Evolutionary conservation across 305 asterid species (phyloP), one percentile per base, ranked within the genome.

Genomic region (Fraxinus paxiana): DNA sequence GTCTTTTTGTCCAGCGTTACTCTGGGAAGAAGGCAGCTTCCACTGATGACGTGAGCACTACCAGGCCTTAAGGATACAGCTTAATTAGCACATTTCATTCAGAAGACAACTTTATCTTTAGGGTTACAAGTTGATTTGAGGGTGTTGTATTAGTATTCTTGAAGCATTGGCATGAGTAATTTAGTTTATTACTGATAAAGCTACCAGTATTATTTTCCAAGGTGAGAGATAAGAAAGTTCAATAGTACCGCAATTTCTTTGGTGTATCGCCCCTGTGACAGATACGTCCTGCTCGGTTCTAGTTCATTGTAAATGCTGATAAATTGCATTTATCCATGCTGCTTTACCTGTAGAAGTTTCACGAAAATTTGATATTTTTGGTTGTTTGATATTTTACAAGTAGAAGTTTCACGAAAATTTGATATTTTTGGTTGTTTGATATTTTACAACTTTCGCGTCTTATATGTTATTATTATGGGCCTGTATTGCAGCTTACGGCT

Each of bases 1-100:
- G n/a, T 34, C 30, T 72, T 54, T 83, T 83, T 80, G 59, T 77
- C 74, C 97, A 95, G 98, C 97, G 97, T 61, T 95, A 92, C 71
- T 38, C 84, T 4, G 95, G 97, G 77, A 95, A 93, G 91, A 95
- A 90, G 90, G 89, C 81, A 80, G 88, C 86, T 82, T 85, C 92
- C 33, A 12, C 87, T 51, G 96, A 92, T 65, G 98, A 94, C 54
- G 35, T 90, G 26, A 83, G 79, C 88, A 59, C 65, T 56, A 79
- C 87, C 75, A 88, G 92, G 88, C 88, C 94, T 83, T 95, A 86
- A 88, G 74, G 82, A 33, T 78, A 84, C 84, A 84, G 89, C 87
- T 81, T 82, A 88, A 85, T 82, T 76, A 80, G 87, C 82, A 83
- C 76, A 77, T 70, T 84, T 18, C 61, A 43, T 75, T 86, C 51